Base-by-base conservation (phyloP, 2,329 filamentous ascomycete species). In the Coccinonectria pachysandricola region DNA sequence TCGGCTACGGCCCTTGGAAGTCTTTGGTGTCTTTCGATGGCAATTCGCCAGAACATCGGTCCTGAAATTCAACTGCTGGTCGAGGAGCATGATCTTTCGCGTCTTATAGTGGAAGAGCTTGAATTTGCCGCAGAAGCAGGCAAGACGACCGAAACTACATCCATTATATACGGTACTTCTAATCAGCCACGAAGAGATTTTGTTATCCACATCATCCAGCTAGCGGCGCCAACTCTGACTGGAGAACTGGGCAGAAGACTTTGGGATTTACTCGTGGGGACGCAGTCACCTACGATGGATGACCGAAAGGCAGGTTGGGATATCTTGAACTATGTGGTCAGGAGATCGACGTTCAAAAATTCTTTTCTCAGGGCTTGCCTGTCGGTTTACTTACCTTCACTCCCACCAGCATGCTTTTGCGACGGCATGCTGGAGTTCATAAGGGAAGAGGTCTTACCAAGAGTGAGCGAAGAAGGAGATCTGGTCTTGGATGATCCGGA, bases 251-350 rank as follows among this genome's bases (percentile, higher is more conserved):
- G 78, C 10, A 58, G 62, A 21, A 62, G 60, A 8, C 63, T 93
- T 2, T 93, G 84, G 83, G 63, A 78, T 30, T 60, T 78, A 19
- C 62, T 91, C 14, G 73, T 93, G 24, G 80, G 84, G 8, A 60
- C 66, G 4, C 56, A 64, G 19, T 72, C 75, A 4, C 56, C 74
- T 4, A 71, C 68, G 13, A 56, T 64, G 4, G 64, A 69, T 7
- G 75, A 82, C 33, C 67, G 81, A 28, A 67, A 71, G 32, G 58
- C 64, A 9, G 79, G 76, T 1, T 93, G 86, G 86, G 59, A 68
- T 14, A 68, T 78, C 30, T 53, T 88, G 26, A 66, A 71, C 48
- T 39, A 42, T 11, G 55, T 65, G 12, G 52, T 62, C 15, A 59
- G 54, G 35, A 57, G 53, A 22, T 45, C 45, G 7, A 40, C 51